A percentile compares a stretch with the other conserved stretches of the same genome.
These are phyloP conservation scores for Agaricus blazei DNA, from an alignment of 768 basidiomycete genomes.

Conservation along the genomic window DNA sequence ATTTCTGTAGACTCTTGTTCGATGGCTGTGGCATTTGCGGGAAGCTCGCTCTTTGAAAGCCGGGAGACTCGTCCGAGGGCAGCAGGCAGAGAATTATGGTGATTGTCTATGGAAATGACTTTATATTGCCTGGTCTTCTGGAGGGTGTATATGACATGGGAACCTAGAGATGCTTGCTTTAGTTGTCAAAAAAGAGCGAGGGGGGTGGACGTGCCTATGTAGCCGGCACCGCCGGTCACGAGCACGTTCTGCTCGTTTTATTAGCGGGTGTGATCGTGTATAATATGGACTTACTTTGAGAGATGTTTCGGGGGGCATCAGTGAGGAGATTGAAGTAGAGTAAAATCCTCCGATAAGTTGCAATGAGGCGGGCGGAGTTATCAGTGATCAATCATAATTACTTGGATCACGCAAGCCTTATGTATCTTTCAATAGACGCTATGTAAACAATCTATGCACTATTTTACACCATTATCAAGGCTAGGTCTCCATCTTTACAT, in stretches of 20 bases:
- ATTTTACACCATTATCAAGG: conserved; percentile 8
- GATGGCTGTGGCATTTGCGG: conserved; percentile 53
- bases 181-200: background rate
- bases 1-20: conserved; percentile 73
- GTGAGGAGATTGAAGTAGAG: background rate
- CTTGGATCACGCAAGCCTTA: conserved; percentile 18
- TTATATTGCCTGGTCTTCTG: conserved; percentile 87
- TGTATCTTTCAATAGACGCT: background rate
- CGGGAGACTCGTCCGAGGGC: conserved; percentile 74
- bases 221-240: conserved; percentile 74
- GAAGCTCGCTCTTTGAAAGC: conserved; percentile 72
- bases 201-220: conserved; percentile 59
- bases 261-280: conserved; percentile 17
- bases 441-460: background rate
- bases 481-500: conserved; percentile 47
- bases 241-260: conserved; percentile 31
- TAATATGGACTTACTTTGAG: conserved; percentile 41
- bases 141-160: conserved; percentile 86
- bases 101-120: conserved; percentile 93
- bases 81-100: conserved; percentile 82
- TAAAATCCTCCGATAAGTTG: conserved; percentile 3
- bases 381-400: conserved; percentile 18
- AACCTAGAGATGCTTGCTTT: conserved; percentile 47
- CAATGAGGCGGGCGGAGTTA: conserved; percentile 12
- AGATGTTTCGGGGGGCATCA: conserved; percentile 16